These are phyloP conservation scores for Hypoxylon sp. DNA, from an alignment of 2,329 filamentous ascomycete species.

Conservation along the genomic window DNA sequence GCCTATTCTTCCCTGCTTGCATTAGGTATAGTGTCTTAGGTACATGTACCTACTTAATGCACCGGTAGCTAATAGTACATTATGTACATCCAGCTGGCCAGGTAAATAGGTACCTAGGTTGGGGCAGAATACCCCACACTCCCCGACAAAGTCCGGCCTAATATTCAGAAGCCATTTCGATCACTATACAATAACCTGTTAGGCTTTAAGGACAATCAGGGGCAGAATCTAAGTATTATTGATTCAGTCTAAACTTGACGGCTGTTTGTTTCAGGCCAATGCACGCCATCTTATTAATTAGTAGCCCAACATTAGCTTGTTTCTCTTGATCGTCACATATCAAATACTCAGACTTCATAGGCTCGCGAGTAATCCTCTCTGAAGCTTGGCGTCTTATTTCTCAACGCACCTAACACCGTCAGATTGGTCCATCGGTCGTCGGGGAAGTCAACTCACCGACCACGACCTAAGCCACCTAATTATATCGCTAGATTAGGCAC, in stretches of 20 bases:
- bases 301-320: background rate
- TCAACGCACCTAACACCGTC: background rate
- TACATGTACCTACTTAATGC: too few species aligned
- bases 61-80: too few species aligned
- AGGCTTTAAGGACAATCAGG: background rate
- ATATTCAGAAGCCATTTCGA: background rate
- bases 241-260: background rate
- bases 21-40: background rate
- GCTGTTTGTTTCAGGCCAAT: constrained; percentile 7
- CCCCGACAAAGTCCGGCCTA: too few species aligned
- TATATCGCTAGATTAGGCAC: background rate
- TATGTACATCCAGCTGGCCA: too few species aligned
- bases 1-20: constrained; percentile 13
- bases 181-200: background rate
- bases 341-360: constrained; percentile 11
- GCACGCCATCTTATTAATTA: constrained; percentile 1
- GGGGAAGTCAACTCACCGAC: constrained; percentile 3
- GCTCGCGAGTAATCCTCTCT: background rate
- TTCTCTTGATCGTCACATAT: constrained; percentile 1
- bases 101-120: too few species aligned
- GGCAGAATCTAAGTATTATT: background rate
- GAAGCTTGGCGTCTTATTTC: constrained; percentile 13
- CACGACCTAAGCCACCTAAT: background rate
- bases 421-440: constrained; percentile 15
- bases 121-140: too few species aligned